Base-by-base conservation (phyloP, 2,329 filamentous ascomycete genomes). In the Akanthomyces dipterigenus region DNA sequence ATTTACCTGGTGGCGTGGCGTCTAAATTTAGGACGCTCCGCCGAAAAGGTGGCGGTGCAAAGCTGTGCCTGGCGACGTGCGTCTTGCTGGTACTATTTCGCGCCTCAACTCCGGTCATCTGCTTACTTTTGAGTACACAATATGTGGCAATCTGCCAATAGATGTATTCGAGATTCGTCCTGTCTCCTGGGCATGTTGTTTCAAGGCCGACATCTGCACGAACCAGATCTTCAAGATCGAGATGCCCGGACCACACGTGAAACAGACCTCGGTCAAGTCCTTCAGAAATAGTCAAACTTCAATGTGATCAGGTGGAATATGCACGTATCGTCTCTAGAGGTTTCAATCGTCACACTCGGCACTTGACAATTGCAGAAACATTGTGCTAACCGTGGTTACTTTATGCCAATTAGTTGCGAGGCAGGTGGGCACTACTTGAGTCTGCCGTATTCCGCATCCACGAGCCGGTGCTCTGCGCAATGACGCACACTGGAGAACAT, bases 21-120 rank as follows among this genome's bases (percentile, higher is more conserved):
- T 61, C 59, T 55, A 61, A 55, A 49, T 61, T 55, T 55, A 59
- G 56, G 34, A 49, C 31, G 34, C 43, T 61, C 50, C 50, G 50
- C 42, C 31, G 3, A 50, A 61, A 55, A 34, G n/a, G 56, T 53
- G 56, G 56, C 56, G 56, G 56, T 59, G 46, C 56, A 38, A n/a
- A 42, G 46, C 26, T 59, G 56, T 59, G 38, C 46, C 46, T 59
- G 46, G 36, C 38, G 6, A 51, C 43, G 31, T 43, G 31, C 46
- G 45, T 51, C 56, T 42, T 43, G 16, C 26, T 12, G 11, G 11
- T 5, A 5, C 20, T 20, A 22, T n/a, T n/a, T n/a, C n/a, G 11
- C 11, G 43, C n/a, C n/a, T 3, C 43, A 46, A 46, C 43, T 46
- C 43, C 24, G 11, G 43, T 26, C 20, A 43, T 46, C 43, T 18